Conservation (phyloP, 2,329 filamentous ascomycete species). For the Pseudogymnoascus sp. region DNA sequence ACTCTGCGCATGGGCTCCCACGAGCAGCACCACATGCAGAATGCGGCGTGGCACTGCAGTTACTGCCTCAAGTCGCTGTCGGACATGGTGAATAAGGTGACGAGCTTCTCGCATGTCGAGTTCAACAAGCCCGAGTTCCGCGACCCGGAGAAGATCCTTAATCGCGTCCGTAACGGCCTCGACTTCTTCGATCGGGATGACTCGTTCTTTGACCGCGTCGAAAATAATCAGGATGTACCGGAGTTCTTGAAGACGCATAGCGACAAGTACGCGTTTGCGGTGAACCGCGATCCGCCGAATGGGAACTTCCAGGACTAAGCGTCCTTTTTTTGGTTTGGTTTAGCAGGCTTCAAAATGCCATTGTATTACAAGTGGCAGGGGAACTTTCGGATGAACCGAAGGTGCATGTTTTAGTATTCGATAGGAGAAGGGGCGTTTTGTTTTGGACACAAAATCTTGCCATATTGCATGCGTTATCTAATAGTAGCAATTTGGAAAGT, state of each 20-base stretch:
- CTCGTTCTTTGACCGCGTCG: constrained; percentile 31
- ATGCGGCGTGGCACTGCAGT: constrained; percentile 40
- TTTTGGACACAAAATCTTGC: background rate
- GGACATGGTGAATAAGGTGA: constrained; percentile 36
- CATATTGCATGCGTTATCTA: background rate
- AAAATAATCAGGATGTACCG: constrained; percentile 36
- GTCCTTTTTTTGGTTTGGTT: background rate
- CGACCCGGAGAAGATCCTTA: constrained; percentile 33
- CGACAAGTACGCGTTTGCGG: constrained; percentile 19
- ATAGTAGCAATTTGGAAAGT: background rate
- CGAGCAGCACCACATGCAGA: constrained; percentile 22
- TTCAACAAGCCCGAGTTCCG: constrained; percentile 34
- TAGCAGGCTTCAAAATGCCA: background rate
- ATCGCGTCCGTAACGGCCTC: constrained; percentile 34
- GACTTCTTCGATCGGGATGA: constrained; percentile 35
- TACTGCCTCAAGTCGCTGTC: constrained; percentile 36
- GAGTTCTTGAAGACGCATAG: constrained; percentile 28
- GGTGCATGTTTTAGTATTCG: background rate
- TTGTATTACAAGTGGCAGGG: background rate
- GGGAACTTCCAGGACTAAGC: constrained; percentile 21
- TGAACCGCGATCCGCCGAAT: constrained; percentile 20
- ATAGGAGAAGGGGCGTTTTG: background rate
- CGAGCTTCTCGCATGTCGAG: constrained; percentile 34
- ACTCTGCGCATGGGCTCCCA: constrained; percentile 31
- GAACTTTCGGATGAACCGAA: background rate